Conservation (phyloP, 371 early-diverging fungal genomes). For the Circinella minor region DNA sequence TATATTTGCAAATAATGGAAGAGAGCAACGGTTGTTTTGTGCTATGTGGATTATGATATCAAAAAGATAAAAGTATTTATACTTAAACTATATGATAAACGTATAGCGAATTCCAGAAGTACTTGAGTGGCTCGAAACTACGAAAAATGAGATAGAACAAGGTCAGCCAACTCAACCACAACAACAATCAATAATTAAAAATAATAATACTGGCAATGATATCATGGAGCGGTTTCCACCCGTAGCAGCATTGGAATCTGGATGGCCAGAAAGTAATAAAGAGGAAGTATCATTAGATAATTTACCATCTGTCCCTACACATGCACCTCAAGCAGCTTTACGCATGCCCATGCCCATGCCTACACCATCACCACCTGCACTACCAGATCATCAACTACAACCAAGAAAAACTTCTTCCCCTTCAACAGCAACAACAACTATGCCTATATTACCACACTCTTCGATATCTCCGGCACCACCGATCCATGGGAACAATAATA, state of each 20-base stretch:
- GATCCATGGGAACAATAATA: background rate
- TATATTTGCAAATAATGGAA: too few relatives aligned
- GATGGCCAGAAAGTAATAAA: background rate
- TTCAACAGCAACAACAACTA: background rate
- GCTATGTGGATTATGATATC: too few relatives aligned
- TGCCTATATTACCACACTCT: background rate
- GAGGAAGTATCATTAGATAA: conserved; percentile 23
- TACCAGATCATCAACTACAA: background rate
- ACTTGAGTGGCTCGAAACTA: conserved; percentile 27
- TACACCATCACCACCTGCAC: conserved; percentile 4
- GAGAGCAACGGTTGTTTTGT: too few relatives aligned
- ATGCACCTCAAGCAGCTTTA: conserved; percentile 13
- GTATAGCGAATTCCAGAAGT: conserved; percentile 38
- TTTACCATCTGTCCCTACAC: conserved; percentile 31
- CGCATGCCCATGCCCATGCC: conserved; percentile 20
- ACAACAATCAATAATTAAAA: conserved; percentile 16
- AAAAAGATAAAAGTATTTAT: too few relatives aligned
- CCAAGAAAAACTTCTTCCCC: background rate
- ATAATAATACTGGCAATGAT: conserved; percentile 7
- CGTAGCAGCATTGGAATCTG: conserved; percentile 1
- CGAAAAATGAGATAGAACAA: conserved; percentile 9
- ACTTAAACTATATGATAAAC: too few relatives aligned
- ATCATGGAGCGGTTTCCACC: conserved; percentile 20
- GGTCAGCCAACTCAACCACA: too few relatives aligned
- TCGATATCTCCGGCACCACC: conserved; percentile 3